Evolutionary conservation across 2,329 filamentous ascomycete species (phyloP).

Genomic region (Cercospora citrullina): DNA sequence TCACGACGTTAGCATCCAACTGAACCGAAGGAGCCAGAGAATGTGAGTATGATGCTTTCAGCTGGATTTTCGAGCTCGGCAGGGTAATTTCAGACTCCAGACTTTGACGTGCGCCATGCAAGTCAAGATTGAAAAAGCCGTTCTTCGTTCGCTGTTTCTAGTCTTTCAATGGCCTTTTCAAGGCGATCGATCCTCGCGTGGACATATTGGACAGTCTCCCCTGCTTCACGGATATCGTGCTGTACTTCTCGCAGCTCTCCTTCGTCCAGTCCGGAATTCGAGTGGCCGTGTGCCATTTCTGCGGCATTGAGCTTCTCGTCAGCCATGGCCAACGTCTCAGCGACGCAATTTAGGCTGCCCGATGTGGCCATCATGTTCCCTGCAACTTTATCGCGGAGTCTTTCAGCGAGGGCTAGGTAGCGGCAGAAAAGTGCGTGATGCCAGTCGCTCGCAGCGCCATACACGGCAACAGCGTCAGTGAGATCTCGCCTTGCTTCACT

Average conservation of each 20-base stretch:
- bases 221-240: neutral
- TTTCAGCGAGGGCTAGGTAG: neutral
- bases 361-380: slow-evolving; percentile 7
- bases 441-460: neutral
- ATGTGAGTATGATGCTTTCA: neutral
- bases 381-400: slow-evolving; percentile 1
- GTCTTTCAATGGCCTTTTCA: neutral
- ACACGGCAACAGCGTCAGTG: neutral
- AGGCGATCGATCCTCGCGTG: neutral
- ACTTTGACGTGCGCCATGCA: neutral
- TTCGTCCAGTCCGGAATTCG: neutral
- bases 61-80: neutral
- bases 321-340: neutral
- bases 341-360: neutral
- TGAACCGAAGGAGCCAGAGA: neutral
- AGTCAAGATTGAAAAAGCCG: neutral
- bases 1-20: neutral
- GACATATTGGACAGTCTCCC: neutral
- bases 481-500: neutral
- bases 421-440: slow-evolving; percentile 5
- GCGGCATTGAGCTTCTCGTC: neutral
- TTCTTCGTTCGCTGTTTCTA: neutral
- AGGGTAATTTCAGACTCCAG: neutral
- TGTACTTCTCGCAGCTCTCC: neutral
- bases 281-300: neutral